A percentile compares a stretch with the other conserved stretches of the same genome.
Evolutionary conservation across 2,329 filamentous ascomycete genomes (phyloP).

Genomic region (Orbilia oligospora): DNA sequence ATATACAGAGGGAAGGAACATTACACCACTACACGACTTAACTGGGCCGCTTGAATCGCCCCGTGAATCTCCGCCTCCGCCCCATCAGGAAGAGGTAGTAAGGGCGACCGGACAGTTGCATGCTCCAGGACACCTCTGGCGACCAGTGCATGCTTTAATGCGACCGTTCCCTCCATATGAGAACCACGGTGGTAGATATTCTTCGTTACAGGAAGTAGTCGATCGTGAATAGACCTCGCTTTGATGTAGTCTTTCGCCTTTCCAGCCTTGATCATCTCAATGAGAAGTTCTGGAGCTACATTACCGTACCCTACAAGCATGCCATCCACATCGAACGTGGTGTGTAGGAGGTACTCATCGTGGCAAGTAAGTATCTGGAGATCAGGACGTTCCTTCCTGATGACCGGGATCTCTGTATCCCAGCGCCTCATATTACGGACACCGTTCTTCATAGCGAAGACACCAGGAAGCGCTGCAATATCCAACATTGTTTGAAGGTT

Average conservation of each 20-base stretch:
- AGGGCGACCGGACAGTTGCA: slow-evolving; percentile 70
- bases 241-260: slow-evolving; percentile 70
- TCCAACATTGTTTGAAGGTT: slow-evolving; percentile 71
- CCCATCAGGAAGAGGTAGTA: slow-evolving; percentile 69
- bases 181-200: slow-evolving; percentile 73
- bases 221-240: slow-evolving; percentile 71
- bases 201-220: slow-evolving; percentile 71
- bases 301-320: slow-evolving; percentile 73
- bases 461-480: slow-evolving; percentile 71
- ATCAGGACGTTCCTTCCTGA: slow-evolving; percentile 70
- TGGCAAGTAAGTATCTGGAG: slow-evolving; percentile 72
- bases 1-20: neutral
- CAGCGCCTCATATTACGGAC: slow-evolving; percentile 73
- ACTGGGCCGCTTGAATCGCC: slow-evolving; percentile 66
- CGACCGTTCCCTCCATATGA: slow-evolving; percentile 73
- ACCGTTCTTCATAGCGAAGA: slow-evolving; percentile 74
- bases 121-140: slow-evolving; percentile 71
- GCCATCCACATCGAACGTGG: slow-evolving; percentile 71
- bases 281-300: slow-evolving; percentile 70
- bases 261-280: slow-evolving; percentile 71
- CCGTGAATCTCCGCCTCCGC: slow-evolving; percentile 69
- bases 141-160: slow-evolving; percentile 71
- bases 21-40: slow-evolving; percentile 53
- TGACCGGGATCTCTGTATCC: slow-evolving; percentile 73
- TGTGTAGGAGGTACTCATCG: slow-evolving; percentile 72